These are phyloP conservation scores for Melanogaster broomeanus DNA, from an alignment of 768 basidiomycete species.

Conservation along the genomic window DNA sequence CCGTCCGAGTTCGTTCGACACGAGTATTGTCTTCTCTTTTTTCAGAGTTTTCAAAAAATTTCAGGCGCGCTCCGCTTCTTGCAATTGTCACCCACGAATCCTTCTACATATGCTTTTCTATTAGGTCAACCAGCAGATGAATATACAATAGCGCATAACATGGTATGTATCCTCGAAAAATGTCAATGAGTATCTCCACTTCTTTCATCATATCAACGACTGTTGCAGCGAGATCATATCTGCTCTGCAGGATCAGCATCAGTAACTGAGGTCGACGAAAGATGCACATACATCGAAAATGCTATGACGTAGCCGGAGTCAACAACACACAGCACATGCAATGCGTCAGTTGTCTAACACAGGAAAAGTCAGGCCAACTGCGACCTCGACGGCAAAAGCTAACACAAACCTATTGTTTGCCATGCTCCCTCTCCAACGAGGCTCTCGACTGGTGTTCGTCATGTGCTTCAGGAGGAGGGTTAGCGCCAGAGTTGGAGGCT, in stretches of 20 bases:
- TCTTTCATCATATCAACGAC: background rate
- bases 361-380: background rate
- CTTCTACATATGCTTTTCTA: too few species aligned
- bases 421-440: background rate
- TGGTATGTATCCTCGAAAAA: too few species aligned
- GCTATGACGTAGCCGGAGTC: background rate
- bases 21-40: too few species aligned
- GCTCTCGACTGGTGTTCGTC: background rate
- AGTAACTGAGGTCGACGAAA: background rate
- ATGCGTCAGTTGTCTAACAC: background rate
- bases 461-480: background rate
- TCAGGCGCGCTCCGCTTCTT: too few species aligned
- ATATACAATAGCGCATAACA: too few species aligned
- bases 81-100: too few species aligned
- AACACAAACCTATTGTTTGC: constrained; percentile 12
- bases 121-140: too few species aligned
- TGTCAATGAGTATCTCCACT: too few species aligned
- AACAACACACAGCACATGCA: background rate
- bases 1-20: too few species aligned
- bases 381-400: background rate
- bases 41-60: too few species aligned
- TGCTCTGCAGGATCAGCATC: background rate
- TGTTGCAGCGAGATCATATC: background rate
- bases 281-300: background rate
- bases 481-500: background rate